Percentiles rank a stretch among this genome's conserved stretches.
These are phyloP conservation scores for Stereum hirsutum DNA, from an alignment of 1,284 basidiomycete species.

Conservation along the genomic window DNA sequence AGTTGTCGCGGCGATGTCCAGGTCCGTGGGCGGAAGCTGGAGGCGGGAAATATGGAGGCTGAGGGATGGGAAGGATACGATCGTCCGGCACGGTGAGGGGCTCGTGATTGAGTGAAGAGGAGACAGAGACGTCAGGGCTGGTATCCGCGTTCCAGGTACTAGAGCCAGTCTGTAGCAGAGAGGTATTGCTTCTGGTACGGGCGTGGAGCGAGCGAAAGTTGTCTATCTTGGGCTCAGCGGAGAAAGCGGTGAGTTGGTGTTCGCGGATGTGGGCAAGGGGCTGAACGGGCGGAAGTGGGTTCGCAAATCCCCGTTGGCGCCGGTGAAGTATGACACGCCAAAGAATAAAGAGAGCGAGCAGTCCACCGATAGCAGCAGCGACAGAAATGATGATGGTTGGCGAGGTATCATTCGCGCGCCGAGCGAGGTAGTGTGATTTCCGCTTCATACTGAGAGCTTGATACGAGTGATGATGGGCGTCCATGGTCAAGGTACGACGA, in stretches of 20 bases:
- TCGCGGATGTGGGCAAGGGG: conserved; percentile 50
- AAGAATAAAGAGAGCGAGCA: conserved; percentile 29
- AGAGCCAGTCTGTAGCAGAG: too few relatives aligned
- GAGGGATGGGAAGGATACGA: not conserved
- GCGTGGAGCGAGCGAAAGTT: conserved; percentile 13
- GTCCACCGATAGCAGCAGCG: conserved; percentile 29
- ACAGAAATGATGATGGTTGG: conserved; percentile 36
- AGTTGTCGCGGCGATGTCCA: too few relatives aligned
- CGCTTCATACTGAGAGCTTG: too few relatives aligned
- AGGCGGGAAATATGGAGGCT: not conserved
- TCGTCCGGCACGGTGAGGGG: conserved; percentile 15
- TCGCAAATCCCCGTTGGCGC: conserved; percentile 21
- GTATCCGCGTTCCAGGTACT: conserved; percentile 14
- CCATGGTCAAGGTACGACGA: too few relatives aligned
- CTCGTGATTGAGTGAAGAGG: conserved; percentile 14
- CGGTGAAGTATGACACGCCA: conserved; percentile 27
- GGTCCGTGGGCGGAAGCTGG: too few relatives aligned
- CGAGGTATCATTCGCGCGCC: not conserved
- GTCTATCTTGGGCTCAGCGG: conserved; percentile 11
- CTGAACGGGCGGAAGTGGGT: conserved; percentile 48
- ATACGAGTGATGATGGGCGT: too few relatives aligned
- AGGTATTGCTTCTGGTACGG: too few relatives aligned
- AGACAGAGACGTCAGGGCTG: conserved; percentile 9
- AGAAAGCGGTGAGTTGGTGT: conserved; percentile 28
- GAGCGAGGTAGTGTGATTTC: too few relatives aligned